Percentiles rank a stretch among this genome's conserved stretches.
Evolutionary conservation across 768 basidiomycete genomes (phyloP).

Genomic region (Polyporus arcularius): DNA sequence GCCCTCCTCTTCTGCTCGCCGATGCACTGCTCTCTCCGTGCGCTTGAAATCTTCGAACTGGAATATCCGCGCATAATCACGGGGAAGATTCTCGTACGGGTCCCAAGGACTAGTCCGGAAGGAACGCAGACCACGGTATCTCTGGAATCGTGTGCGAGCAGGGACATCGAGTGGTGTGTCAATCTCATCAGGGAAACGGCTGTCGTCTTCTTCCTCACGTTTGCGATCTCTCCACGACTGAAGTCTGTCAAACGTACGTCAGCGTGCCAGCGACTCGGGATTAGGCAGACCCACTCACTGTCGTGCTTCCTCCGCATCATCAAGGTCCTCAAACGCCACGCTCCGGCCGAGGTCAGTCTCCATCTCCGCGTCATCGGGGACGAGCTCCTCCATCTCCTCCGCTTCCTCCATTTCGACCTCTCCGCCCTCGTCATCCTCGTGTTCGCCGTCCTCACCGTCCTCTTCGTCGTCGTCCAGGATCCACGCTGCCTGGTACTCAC

Average conservation of each 20-base stretch:
- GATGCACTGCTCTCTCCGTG: constrained; percentile 71
- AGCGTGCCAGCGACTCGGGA: constrained; percentile 6
- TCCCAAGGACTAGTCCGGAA: constrained; percentile 98
- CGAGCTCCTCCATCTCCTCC: constrained; percentile 63
- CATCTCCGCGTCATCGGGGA: constrained; percentile 53
- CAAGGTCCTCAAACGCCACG: constrained; percentile 73
- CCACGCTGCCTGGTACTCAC: constrained; percentile 97
- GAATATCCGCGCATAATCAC: constrained; percentile 94
- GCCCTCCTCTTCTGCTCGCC: constrained; percentile 63
- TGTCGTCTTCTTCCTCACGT: constrained; percentile 78
- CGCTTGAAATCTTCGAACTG: constrained; percentile 94
- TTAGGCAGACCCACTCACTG: constrained; percentile 56
- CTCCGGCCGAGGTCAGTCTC: constrained; percentile 54
- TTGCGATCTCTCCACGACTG: constrained; percentile 66
- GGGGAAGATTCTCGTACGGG: constrained; percentile 91
- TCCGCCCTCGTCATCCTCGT: constrained; percentile 36
- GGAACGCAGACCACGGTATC: constrained; percentile 88
- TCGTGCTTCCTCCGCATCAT: constrained; percentile 80
- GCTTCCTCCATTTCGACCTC: constrained; percentile 45
- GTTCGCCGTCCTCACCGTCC: constrained; percentile 38
- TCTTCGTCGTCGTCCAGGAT: constrained; percentile 78
- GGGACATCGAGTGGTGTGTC: constrained; percentile 88
- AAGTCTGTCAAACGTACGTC: constrained; percentile 45
- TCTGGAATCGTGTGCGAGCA: constrained; percentile 82
- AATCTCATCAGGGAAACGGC: constrained; percentile 93